A percentile compares a stretch with the other conserved stretches of the same genome.
These are phyloP conservation scores for Mychonastes homosphaera DNA, from an alignment of 139 green algal genomes.

Conservation along the genomic window DNA sequence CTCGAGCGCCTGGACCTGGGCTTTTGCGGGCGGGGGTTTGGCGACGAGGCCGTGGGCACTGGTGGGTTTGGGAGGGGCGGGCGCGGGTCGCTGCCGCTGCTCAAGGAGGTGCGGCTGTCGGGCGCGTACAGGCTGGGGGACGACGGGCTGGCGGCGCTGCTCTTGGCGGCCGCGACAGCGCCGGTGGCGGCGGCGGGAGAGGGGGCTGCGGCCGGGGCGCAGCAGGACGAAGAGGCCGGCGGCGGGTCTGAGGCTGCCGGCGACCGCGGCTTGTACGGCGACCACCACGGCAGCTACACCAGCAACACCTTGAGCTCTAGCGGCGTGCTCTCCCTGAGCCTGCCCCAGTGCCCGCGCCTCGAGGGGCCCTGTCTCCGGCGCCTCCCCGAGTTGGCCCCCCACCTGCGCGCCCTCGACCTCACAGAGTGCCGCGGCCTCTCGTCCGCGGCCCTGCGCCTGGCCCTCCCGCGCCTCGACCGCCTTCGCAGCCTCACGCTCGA, in stretches of 20 bases:
- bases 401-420: constrained; percentile 24
- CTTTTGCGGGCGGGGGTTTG: constrained; percentile 48
- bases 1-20: constrained; percentile 50
- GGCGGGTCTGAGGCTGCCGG: background rate
- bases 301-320: background rate
- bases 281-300: too few species aligned
- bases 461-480: constrained; percentile 14
- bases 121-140: constrained; percentile 54
- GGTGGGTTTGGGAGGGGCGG: constrained; percentile 2
- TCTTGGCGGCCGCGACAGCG: constrained; percentile 16
- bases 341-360: constrained; percentile 28
- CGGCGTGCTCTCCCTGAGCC: background rate
- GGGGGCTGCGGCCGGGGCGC: constrained; percentile 11
- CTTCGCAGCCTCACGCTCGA: constrained; percentile 31
- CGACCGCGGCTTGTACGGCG: background rate
- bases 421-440: constrained; percentile 39
- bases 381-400: constrained; percentile 31
- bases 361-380: constrained; percentile 18
- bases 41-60: constrained; percentile 33
- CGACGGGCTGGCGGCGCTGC: constrained; percentile 26
- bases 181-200: constrained; percentile 12
- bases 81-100: constrained; percentile 3
- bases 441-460: constrained; percentile 16
- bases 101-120: constrained; percentile 33
- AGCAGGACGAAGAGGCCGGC: background rate